Evolutionary conservation across 2,329 filamentous ascomycete genomes (phyloP), one percentile per base, ranked within the genome.

Genomic region (Fusarium agapanthi): DNA sequence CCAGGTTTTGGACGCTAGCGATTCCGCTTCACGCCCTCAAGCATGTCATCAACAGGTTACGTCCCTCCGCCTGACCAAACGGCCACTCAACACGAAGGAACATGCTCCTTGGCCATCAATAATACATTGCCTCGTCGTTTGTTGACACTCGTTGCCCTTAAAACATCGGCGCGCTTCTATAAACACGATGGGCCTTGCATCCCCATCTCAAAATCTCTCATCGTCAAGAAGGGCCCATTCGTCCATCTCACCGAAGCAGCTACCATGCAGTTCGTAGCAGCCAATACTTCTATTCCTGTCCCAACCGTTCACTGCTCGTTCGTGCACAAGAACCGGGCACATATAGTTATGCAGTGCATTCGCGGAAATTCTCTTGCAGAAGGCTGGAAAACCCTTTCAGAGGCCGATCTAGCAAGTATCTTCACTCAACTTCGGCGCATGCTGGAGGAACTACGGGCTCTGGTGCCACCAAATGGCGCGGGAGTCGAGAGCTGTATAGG

Each of bases 321-420:
- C 56, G 59, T 78, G 4, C 77, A 81, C 59, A 79, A 80, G 15
- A 80, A 80, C 24, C 69, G 71, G 8, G 79, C 83, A 1, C 86
- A 85, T 70, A 86, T 88, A 47, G 78, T 87, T 2, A 88, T 88
- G 85, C 78, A 81, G 45, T 71, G 78, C 7, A 74, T 82, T 12
- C 69, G 67, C 4, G 81, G 80, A 18, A 24, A 62, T 16, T 24
- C 53, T 11, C 45, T 81, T 1, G 44, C 74, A 0, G 34, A 60
- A 2, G 62, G 50, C 16, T 78, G 73, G 73, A 62, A n/a, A 30
- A 32, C 35, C 9, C 16, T 75, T 1, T 71, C 76, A 0, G 61
- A 64, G 2, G 35, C 51, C 6, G 73, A 73, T 7, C 71, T 32
- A 1, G 18, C 61, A 5, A 57, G 26, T 6, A 60, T 81, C 24